These are phyloP conservation scores for Hydrangea macrophylla DNA, from an alignment of 148 eudicot genomes.

Conservation along the genomic window DNA sequence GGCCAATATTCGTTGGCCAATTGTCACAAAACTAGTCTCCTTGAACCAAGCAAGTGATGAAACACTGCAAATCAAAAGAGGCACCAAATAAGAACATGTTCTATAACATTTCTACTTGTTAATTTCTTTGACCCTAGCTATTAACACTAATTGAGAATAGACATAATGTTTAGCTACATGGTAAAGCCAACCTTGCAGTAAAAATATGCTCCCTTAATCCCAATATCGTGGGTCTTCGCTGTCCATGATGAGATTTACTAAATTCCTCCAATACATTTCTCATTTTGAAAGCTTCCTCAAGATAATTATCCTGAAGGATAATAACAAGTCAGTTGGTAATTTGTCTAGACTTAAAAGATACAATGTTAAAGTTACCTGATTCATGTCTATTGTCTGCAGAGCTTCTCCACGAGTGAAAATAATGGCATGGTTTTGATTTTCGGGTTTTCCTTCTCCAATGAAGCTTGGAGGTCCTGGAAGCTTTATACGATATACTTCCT, in stretches of 20 bases:
- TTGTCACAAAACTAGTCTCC: conserved; percentile 96
- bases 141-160: not conserved
- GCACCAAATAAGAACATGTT: conserved; percentile 12
- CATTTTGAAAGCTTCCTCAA: conserved; percentile 99
- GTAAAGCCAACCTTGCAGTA: conserved; percentile 75
- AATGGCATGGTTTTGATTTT: conserved; percentile 98
- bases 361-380: conserved; percentile 53
- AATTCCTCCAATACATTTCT: conserved; percentile 92
- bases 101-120: conserved; percentile 1
- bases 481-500: conserved; percentile 99
- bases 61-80: conserved; percentile 59
- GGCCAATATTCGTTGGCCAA: conserved; percentile 94
- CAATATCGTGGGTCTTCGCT: conserved; percentile 76
- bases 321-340: conserved; percentile 8
- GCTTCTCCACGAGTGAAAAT: conserved; percentile 99
- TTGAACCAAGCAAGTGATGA: conserved; percentile 99
- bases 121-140: conserved; percentile 6
- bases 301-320: conserved; percentile 76
- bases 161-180: not conserved
- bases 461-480: conserved; percentile 90
- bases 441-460: conserved; percentile 99
- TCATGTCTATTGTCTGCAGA: conserved; percentile 97
- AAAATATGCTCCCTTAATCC: conserved; percentile 96
- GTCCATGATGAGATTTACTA: conserved; percentile 52
- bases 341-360: not conserved